phyloP scores from a whole-genome alignment of 2,329 filamentous ascomycete species.

The Botrytis squamosa region DNA sequence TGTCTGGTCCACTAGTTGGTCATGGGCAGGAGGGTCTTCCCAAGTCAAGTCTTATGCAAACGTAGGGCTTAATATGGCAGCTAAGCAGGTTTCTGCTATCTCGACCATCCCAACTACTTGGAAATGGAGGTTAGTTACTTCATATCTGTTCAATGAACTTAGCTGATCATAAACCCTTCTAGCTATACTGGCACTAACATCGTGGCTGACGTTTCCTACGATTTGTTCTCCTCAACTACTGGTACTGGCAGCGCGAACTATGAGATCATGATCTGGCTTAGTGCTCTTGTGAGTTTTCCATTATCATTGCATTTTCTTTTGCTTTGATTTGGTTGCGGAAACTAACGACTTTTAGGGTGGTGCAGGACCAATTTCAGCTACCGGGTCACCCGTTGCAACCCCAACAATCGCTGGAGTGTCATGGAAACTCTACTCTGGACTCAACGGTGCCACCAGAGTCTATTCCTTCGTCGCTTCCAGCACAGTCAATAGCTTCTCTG shows the following conservation, averaged over 20 bases:
- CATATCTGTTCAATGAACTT: not conserved
- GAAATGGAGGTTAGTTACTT: slow-evolving; percentile 41
- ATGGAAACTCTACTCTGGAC: slow-evolving; percentile 62
- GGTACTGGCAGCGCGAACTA: slow-evolving; percentile 51
- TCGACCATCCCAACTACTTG: slow-evolving; percentile 42
- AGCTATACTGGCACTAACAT: slow-evolving; percentile 50
- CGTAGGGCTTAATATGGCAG: slow-evolving; percentile 42
- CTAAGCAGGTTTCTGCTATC: slow-evolving; percentile 41
- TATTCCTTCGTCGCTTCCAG: slow-evolving; percentile 56
- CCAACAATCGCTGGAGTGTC: slow-evolving; percentile 51
- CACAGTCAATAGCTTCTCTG: slow-evolving; percentile 52
- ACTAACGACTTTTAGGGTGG: slow-evolving; percentile 42
- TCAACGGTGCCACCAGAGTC: slow-evolving; percentile 58
- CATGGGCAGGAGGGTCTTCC: slow-evolving; percentile 41
- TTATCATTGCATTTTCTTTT: not conserved
- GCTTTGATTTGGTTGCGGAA: not conserved
- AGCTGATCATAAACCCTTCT: slow-evolving; percentile 14
- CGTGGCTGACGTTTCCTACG: slow-evolving; percentile 60
- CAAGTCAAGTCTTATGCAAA: slow-evolving; percentile 47
- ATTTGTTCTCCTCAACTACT: slow-evolving; percentile 55
- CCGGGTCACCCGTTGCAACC: slow-evolving; percentile 52
- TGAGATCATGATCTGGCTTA: slow-evolving; percentile 67
- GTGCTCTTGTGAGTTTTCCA: slow-evolving; percentile 42
- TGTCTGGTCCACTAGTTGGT: slow-evolving; percentile 44
- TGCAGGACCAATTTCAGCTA: slow-evolving; percentile 55